Percentiles rank a stretch among this genome's conserved stretches.
Conservation (phyloP, 2,329 filamentous ascomycete species). For the Ceratocystis alfenasii region DNA sequence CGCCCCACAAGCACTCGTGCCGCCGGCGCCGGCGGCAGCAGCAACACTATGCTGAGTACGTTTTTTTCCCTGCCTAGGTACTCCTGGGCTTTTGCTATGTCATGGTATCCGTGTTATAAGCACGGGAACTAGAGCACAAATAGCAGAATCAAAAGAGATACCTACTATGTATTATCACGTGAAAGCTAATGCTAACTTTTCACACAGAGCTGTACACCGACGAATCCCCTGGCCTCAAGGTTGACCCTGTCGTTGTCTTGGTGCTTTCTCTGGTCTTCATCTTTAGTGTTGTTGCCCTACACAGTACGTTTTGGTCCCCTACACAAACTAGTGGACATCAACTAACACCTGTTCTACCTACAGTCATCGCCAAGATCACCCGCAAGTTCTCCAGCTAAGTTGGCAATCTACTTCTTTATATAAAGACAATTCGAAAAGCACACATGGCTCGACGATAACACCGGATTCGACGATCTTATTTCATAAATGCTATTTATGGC, state of each 20-base stretch:
- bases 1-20: conserved; percentile 84
- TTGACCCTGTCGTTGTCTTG: conserved; percentile 93
- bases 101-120: not conserved
- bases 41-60: conserved; percentile 95
- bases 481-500: not conserved
- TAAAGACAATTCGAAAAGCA: not conserved
- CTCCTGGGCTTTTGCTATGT: not conserved
- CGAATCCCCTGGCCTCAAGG: conserved; percentile 92
- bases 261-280: conserved; percentile 96
- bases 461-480: not conserved
- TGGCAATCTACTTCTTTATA: not conserved
- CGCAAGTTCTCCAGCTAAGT: conserved; percentile 64
- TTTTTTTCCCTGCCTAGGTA: conserved; percentile 25
- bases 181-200: conserved; percentile 5
- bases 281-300: conserved; percentile 92
- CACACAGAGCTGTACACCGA: conserved; percentile 80
- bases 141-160: not conserved
- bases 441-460: not conserved
- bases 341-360: conserved; percentile 23
- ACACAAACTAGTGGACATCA: not conserved
- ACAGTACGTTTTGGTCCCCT: conserved; percentile 54
- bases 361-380: conserved; percentile 92
- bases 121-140: not conserved
- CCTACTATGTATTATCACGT: not conserved
- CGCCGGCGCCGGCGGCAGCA: conserved; percentile 88